A percentile compares a stretch with the other conserved stretches of the same genome.
Conservation (phyloP, 768 basidiomycete genomes). For the Xerocomus spinulosus region DNA sequence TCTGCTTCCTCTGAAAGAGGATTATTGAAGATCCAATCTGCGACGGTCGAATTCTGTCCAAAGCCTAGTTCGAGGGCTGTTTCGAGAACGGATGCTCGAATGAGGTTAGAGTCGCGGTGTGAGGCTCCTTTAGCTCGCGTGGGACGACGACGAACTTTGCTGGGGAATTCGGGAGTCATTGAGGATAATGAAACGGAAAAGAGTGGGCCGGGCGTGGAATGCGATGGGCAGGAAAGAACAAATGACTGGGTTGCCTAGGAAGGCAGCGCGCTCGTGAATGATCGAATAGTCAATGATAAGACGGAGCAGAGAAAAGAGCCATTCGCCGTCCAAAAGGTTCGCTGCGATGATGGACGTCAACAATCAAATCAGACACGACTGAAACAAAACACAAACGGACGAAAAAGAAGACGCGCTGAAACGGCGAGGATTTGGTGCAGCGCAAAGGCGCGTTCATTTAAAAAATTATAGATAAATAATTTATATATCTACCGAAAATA, state of each 20-base stretch:
- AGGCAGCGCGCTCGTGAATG: slow-evolving; percentile 8
- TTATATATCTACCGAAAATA: background rate
- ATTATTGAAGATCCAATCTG: slow-evolving; percentile 71
- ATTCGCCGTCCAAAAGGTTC: slow-evolving; percentile 21
- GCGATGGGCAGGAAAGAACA: background rate
- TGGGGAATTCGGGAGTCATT: slow-evolving; percentile 19
- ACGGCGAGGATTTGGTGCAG: background rate
- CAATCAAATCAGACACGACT: background rate
- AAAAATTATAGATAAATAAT: background rate
- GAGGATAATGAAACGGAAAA: slow-evolving; percentile 11
- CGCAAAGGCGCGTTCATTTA: background rate
- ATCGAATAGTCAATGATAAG: slow-evolving; percentile 15
- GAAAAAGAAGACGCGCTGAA: background rate
- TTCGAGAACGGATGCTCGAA: slow-evolving; percentile 73
- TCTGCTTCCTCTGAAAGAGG: slow-evolving; percentile 55
- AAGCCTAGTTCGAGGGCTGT: slow-evolving; percentile 67
- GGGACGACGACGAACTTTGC: slow-evolving; percentile 27
- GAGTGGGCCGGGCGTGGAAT: slow-evolving; percentile 10
- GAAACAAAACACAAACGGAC: background rate
- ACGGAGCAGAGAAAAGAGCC: slow-evolving; percentile 11
- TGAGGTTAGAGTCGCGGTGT: slow-evolving; percentile 49
- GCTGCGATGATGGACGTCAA: too few species aligned
- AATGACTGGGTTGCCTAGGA: background rate
- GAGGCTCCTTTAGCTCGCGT: slow-evolving; percentile 16
- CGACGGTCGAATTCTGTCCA: slow-evolving; percentile 52